Evolutionary conservation across 257 asterid species (phyloP).

Genomic region (Nicotiana benthamiana): DNA sequence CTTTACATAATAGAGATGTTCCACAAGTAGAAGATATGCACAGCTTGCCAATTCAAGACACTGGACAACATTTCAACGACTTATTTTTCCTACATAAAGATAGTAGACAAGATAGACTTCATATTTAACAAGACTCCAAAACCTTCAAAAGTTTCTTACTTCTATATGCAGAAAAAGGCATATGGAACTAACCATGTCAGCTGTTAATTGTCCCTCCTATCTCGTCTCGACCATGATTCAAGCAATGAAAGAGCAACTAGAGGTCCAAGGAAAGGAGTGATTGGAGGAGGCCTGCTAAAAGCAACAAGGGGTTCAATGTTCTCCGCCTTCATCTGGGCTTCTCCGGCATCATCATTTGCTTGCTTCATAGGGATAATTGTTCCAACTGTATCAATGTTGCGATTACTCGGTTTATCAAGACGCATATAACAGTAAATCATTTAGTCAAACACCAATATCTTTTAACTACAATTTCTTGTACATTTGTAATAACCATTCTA

Average conservation of each 20-base stretch:
- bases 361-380: slow-evolving; percentile 20
- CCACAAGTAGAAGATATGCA: slow-evolving; percentile 14
- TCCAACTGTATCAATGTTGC: slow-evolving; percentile 19
- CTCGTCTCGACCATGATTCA: slow-evolving; percentile 37
- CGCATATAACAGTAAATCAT: background rate
- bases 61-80: background rate
- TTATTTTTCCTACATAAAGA: background rate
- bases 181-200: slow-evolving; percentile 5
- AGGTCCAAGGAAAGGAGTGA: slow-evolving; percentile 59
- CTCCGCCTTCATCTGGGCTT: slow-evolving; percentile 15
- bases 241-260: slow-evolving; percentile 47
- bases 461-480: background rate
- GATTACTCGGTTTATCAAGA: background rate
- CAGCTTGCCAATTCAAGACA: background rate
- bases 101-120: background rate
- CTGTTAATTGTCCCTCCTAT: slow-evolving; percentile 37
- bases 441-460: background rate
- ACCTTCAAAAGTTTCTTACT: background rate
- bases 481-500: background rate
- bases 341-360: slow-evolving; percentile 15
- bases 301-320: slow-evolving; percentile 38
- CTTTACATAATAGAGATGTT: slow-evolving; percentile 27
- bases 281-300: slow-evolving; percentile 50
- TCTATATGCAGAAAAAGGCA: background rate
- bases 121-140: background rate